These are phyloP conservation scores for Didymella lethalis DNA, from an alignment of 2,329 filamentous ascomycete genomes.

Conservation along the genomic window DNA sequence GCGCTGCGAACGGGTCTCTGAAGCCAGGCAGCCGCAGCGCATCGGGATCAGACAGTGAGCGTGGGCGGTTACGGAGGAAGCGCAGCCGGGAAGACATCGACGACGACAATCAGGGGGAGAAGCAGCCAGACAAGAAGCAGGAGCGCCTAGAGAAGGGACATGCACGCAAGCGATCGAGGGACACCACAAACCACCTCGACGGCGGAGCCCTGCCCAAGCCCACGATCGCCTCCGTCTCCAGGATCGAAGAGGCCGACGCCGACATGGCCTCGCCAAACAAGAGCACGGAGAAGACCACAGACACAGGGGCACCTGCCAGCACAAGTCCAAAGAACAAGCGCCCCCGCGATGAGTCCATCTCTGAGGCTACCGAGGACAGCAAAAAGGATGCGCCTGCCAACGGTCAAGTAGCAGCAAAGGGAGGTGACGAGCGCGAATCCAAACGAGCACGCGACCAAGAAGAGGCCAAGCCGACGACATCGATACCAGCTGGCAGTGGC, in stretches of 20 bases:
- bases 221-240: conserved; percentile 40
- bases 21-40: conserved; percentile 36
- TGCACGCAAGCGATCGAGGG: conserved; percentile 57
- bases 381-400: conserved; percentile 22
- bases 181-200: conserved; percentile 49
- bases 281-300: conserved; percentile 9
- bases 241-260: conserved; percentile 42
- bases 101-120: conserved; percentile 45
- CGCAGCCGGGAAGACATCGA: conserved; percentile 57
- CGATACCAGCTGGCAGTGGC: conserved; percentile 51
- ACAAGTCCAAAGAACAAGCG: conserved; percentile 61
- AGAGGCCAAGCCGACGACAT: conserved; percentile 28
- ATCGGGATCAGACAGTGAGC: conserved; percentile 48
- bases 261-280: conserved; percentile 40
- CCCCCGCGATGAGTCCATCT: conserved; percentile 47
- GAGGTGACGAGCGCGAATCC: conserved; percentile 43
- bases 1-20: conserved; percentile 35
- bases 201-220: conserved; percentile 44
- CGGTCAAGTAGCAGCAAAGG: conserved; percentile 26
- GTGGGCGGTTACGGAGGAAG: conserved; percentile 54
- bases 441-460: conserved; percentile 50
- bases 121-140: conserved; percentile 44
- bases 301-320: conserved; percentile 21
- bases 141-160: conserved; percentile 47
- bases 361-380: conserved; percentile 21